Percentiles rank a stretch among this genome's conserved stretches.
These are phyloP conservation scores for Penicillium crustosum DNA, from an alignment of 2,329 filamentous ascomycete genomes.

Conservation along the genomic window DNA sequence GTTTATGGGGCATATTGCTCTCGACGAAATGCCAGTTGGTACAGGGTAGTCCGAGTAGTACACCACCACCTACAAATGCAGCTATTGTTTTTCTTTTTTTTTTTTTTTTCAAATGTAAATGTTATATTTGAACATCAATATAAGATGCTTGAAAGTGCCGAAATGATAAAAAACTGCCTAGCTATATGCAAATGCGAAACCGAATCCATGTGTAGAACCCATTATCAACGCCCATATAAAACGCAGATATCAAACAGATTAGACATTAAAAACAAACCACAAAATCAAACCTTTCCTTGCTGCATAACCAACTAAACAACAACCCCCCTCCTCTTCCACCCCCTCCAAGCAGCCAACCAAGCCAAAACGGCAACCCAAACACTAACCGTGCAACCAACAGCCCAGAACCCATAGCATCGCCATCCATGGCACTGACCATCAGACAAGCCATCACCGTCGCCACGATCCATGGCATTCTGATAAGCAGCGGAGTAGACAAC, in stretches of 20 bases:
- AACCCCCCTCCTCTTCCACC: conserved; percentile 76
- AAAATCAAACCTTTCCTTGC: neutral
- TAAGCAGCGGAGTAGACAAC: conserved; percentile 69
- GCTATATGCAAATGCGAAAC: neutral
- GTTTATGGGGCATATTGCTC: neutral
- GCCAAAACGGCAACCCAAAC: conserved; percentile 74
- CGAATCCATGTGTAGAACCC: neutral
- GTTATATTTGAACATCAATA: neutral
- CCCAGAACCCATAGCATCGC: conserved; percentile 87
- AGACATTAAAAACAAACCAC: neutral
- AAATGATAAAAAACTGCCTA: neutral
- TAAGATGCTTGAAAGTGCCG: neutral
- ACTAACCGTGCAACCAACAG: conserved; percentile 67
- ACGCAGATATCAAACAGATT: neutral
- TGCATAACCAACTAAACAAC: conserved; percentile 51
- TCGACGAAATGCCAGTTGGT: neutral
- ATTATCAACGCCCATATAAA: neutral
- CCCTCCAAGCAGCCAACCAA: conserved; percentile 80
- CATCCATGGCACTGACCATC: conserved; percentile 74
- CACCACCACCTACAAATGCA: neutral
- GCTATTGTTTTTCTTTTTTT: neutral
- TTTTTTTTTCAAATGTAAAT: neutral
- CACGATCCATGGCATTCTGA: conserved; percentile 45
- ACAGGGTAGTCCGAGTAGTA: neutral
- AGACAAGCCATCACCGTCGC: conserved; percentile 29